Evolutionary conservation across 352 stramenopile genomes (phyloP).

Genomic region (Phytophthora macrochlamydospora): DNA sequence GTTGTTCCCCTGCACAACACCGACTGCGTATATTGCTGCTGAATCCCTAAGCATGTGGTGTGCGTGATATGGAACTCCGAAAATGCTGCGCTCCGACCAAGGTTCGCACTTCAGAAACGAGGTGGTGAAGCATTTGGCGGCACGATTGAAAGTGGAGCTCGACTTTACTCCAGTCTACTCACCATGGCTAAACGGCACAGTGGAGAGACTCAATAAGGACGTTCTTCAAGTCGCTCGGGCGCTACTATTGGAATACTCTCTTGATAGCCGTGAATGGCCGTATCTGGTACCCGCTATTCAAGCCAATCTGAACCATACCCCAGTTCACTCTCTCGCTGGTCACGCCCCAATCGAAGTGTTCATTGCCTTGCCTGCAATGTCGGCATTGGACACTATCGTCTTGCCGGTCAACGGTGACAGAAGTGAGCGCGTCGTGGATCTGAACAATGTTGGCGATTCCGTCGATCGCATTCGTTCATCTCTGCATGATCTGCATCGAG

Average conservation of each 20-base stretch:
- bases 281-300: slow-evolving; percentile 20
- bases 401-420: background rate
- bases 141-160: slow-evolving; percentile 8
- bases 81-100: slow-evolving; percentile 19
- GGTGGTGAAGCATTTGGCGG: slow-evolving; percentile 7
- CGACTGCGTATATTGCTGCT: slow-evolving; percentile 8
- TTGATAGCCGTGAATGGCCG: slow-evolving; percentile 8
- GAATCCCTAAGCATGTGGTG: slow-evolving; percentile 9
- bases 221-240: slow-evolving; percentile 14
- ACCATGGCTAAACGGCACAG: slow-evolving; percentile 17
- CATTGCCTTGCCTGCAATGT: slow-evolving; percentile 7
- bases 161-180: slow-evolving; percentile 13
- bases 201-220: slow-evolving; percentile 25
- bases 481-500: slow-evolving; percentile 13
- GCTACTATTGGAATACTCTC: slow-evolving; percentile 13
- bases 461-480: slow-evolving; percentile 3
- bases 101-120: slow-evolving; percentile 24
- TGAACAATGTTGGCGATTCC: background rate
- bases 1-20: slow-evolving; percentile 11
- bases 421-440: slow-evolving; percentile 1
- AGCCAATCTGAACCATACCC: slow-evolving; percentile 25
- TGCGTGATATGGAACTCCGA: slow-evolving; percentile 4
- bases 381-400: slow-evolving; percentile 4
- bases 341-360: slow-evolving; percentile 18
- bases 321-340: slow-evolving; percentile 6